Evolutionary conservation across 108 stramenopile genomes (phyloP).

Genomic region (Nitzschia inconspicua): DNA sequence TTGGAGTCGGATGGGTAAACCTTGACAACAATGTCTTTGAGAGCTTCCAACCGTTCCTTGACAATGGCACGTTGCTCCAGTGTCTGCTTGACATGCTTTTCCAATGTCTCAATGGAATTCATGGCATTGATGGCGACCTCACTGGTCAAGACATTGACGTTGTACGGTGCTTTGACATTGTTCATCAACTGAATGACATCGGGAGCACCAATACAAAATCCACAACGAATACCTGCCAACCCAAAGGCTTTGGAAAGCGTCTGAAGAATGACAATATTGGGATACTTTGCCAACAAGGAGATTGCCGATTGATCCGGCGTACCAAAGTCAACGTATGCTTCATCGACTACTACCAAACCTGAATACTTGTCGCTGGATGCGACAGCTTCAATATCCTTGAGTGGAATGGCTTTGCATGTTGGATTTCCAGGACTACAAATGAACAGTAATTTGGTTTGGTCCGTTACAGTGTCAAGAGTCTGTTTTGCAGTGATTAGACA

Average conservation of each 20-base stretch:
- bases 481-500: constrained; percentile 3
- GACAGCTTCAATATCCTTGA: constrained; percentile 61
- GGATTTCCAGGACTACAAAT: constrained; percentile 96
- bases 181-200: constrained; percentile 93
- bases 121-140: constrained; percentile 84
- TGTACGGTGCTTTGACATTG: constrained; percentile 97
- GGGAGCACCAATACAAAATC: constrained; percentile 85
- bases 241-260: constrained; percentile 97
- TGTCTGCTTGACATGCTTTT: constrained; percentile 52
- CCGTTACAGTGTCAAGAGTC: constrained; percentile 69
- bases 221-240: constrained; percentile 93
- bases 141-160: constrained; percentile 85
- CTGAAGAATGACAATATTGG: constrained; percentile 90
- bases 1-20: constrained; percentile 87
- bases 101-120: constrained; percentile 44
- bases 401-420: constrained; percentile 84
- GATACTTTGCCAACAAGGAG: constrained; percentile 56
- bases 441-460: constrained; percentile 83
- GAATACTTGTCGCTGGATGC: constrained; percentile 41
- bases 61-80: constrained; percentile 66
- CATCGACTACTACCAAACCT: constrained; percentile 91
- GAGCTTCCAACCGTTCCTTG: constrained; percentile 37
- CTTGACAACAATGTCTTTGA: constrained; percentile 69
- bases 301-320: constrained; percentile 38
- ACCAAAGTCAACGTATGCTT: constrained; percentile 94